Evolutionary conservation across 345 rosid genomes (phyloP).

Genomic region (Cochlearia excelsa): DNA sequence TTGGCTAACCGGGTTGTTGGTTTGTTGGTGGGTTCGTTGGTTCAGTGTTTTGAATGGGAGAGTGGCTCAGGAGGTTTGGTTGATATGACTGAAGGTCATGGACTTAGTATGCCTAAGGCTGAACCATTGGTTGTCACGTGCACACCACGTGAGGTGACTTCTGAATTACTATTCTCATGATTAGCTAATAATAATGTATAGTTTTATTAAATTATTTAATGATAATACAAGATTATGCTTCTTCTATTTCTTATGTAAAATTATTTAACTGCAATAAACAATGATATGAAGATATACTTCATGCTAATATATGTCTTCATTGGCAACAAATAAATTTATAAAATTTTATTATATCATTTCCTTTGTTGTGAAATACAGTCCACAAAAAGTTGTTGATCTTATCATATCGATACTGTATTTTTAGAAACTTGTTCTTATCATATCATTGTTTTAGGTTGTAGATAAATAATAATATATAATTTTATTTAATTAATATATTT

Average conservation of each 20-base stretch:
- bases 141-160: conserved; percentile 35
- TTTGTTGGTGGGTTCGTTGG: conserved; percentile 41
- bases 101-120: conserved; percentile 42
- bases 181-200: neutral
- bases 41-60: conserved; percentile 52
- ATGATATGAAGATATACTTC: no score
- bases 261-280: no score
- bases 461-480: no score
- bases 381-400: neutral
- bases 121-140: conserved; percentile 41
- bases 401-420: no score
- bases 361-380: neutral
- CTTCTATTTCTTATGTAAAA: no score
- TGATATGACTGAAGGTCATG: conserved; percentile 45
- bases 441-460: no score
- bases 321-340: no score
- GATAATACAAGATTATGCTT: no score
- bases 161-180: conserved; percentile 13
- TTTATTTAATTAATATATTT: no score
- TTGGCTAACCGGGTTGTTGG: conserved; percentile 41
- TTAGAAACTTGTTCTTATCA: no score
- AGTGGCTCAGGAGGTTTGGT: conserved; percentile 34
- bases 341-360: neutral
- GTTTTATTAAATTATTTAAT: neutral
- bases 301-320: no score